Conservation (phyloP, 176 grass and related monocot genomes). For the Panicum miliaceum region DNA sequence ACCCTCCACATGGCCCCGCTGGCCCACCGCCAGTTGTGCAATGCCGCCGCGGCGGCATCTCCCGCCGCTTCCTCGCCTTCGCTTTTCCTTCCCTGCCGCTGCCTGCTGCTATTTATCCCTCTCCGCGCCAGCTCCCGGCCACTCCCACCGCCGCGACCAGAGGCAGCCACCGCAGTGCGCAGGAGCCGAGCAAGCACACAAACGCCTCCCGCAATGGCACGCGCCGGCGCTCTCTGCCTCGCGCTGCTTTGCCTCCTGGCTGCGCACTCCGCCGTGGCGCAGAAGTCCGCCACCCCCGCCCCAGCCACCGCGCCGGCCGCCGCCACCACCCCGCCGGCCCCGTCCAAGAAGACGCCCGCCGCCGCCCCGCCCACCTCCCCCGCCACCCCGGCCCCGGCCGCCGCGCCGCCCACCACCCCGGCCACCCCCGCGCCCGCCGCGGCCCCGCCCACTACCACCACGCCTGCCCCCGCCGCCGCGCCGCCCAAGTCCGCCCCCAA, state of each 20-base stretch:
- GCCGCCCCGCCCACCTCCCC: conserved; percentile 40
- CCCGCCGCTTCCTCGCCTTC: conserved; percentile 9
- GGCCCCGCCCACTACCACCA: conserved; percentile 34
- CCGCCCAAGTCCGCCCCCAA: conserved; percentile 47
- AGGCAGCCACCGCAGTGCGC: too few species aligned
- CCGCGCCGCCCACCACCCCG: conserved; percentile 38
- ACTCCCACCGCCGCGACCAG: conserved; percentile 17
- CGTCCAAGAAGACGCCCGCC: conserved; percentile 37
- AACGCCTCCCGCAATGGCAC: conserved; percentile 43
- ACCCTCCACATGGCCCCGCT: conserved; percentile 38
- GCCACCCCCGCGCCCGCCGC: conserved; percentile 36
- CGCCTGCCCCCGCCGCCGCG: conserved; percentile 48
- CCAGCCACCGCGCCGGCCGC: conserved; percentile 31
- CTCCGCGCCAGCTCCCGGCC: not conserved
- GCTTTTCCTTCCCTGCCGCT: not conserved
- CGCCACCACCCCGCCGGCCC: conserved; percentile 40
- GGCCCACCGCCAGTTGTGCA: conserved; percentile 60
- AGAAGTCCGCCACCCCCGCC: conserved; percentile 31
- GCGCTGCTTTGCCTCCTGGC: conserved; percentile 59
- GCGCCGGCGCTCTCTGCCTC: conserved; percentile 50
- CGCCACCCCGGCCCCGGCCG: conserved; percentile 14
- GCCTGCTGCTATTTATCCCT: conserved; percentile 53
- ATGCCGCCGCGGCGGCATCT: not conserved
- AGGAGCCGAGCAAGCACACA: too few species aligned
- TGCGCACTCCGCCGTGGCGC: conserved; percentile 43